Base-by-base conservation (phyloP, 2,329 filamentous ascomycete genomes). In the Fusarium veterinarium region DNA sequence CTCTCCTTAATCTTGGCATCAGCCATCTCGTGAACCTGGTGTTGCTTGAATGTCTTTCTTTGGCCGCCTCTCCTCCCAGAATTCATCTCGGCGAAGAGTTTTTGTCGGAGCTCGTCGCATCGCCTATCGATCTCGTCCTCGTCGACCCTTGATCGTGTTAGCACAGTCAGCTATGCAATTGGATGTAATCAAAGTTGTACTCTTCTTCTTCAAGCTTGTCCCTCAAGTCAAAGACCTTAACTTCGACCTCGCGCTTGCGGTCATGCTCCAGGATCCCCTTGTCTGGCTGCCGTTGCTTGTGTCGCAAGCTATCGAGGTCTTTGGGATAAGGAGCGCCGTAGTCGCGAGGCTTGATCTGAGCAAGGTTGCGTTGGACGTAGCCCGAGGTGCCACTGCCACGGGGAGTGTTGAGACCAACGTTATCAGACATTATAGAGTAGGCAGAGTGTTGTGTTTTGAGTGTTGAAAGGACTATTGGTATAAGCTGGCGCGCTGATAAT, bases 1-100 rank as follows among this genome's bases (percentile, higher is more conserved):
- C 92, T 97, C 87, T 99, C 96, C 81, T 94, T 92, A 75, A 97
- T 95, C 88, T 99, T 99, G 67, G 95, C 96, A 78, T 96, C 93
- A 23, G 96, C 96, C 81, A 97, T 88, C 84, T 98, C 96, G 84
- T 99, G 96, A 25, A 98, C 95, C 83, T 98, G 94, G 83, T 98
- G 95, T 74, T 91, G 88, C 84, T 98, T 99, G 72, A 98, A 87
- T 14, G 89, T 88, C 60, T 80, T 83, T 62, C 83, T 80, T n/a
- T 79, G 82, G 30, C 80, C 83, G 61, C 77, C 75, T 28, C 71
- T 80, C 38, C 77, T 79, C 2, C 76, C 78, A 0, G 78, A 77
- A 49, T 83, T 80, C 68, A 83, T 80, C 64, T 85, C 82, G 16
- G 79, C 80, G 2, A 81, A 76, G 1, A 85, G 78, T 67, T 84